Base-by-base conservation (phyloP, 768 basidiomycete genomes). In the Pleurotus platypus region DNA sequence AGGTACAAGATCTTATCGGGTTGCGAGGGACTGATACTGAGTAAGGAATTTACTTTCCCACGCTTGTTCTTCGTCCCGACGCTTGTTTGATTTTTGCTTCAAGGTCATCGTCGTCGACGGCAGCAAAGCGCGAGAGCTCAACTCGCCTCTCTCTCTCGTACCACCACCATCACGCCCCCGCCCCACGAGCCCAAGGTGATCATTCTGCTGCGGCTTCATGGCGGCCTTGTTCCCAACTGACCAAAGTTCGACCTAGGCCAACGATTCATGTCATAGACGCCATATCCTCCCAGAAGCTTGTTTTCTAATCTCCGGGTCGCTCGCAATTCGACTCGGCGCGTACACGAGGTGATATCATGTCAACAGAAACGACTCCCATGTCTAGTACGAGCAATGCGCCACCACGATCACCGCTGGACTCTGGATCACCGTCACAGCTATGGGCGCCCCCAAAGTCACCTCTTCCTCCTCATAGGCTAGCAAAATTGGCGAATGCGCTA, bases 401-500 rank as follows among this genome's bases (percentile, higher is more conserved):
- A 11, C 39, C 53, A 22, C 53, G 53, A 45, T 42, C 53, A 55
- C 42, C 53, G 22, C 42, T 30, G 39, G 43, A 56, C 8, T 56
- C 37, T 18, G 22, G 18, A 56, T 56, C 55, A 56, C 55, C 55
- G 22, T 66, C 71, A 5, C 75, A 72, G 55, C 61, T 75, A 68
- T 88, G 89, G 88, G 75, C 73, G 3, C 83, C 82, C 5, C 89
- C 89, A 57, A 87, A 82, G 64, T 69, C 86, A 20, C 92, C 91
- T 3, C 73, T 93, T 6, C 70, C 90, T 2, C 90, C 92, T 4
- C 80, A 89, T 62, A 79, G 89, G 11, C 83, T 93, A 8, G 92
- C 89, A 37, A 90, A 87, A 62, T 76, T 94, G 20, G 92, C 90
- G 13, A 93, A 93, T 66, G 91, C 92, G 2, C 84, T 94, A 45